A percentile compares a stretch with the other conserved stretches of the same genome.
Conservation (phyloP, 441 rosid genomes). For the Raphanus hybrid region DNA sequence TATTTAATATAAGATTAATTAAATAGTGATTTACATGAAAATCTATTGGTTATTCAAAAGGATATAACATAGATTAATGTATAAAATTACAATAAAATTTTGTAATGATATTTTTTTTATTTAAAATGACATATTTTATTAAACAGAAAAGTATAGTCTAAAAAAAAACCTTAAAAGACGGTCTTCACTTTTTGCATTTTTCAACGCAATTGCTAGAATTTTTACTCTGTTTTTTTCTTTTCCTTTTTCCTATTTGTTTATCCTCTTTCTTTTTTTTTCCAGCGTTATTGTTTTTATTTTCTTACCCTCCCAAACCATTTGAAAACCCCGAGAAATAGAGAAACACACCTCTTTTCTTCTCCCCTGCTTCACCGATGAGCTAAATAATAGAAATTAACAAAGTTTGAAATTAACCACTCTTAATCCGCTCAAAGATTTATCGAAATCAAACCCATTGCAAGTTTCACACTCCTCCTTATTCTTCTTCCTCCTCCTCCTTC, state of each 20-base stretch:
- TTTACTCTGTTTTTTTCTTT: neutral
- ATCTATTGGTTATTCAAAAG: too few relatives aligned
- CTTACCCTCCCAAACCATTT: constrained; percentile 85
- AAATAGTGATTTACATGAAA: too few relatives aligned
- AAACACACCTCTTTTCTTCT: constrained; percentile 47
- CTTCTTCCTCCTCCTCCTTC: constrained; percentile 27
- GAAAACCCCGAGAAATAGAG: constrained; percentile 86
- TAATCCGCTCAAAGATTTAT: constrained; percentile 55
- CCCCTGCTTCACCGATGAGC: constrained; percentile 59
- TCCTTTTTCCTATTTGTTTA: neutral
- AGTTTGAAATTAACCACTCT: too few relatives aligned
- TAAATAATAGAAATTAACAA: constrained; percentile 47
- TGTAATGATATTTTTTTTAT: too few relatives aligned
- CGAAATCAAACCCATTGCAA: constrained; percentile 59
- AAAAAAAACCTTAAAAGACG: constrained; percentile 19
- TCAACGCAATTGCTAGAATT: constrained; percentile 34
- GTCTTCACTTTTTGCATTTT: constrained; percentile 29
- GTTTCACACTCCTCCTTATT: constrained; percentile 19
- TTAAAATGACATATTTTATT: too few relatives aligned
- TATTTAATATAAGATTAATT: too few relatives aligned
- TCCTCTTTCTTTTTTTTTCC: neutral
- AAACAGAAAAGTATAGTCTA: neutral
- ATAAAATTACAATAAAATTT: too few relatives aligned
- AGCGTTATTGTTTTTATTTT: constrained; percentile 6
- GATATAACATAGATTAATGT: too few relatives aligned